phyloP scores from a whole-genome alignment of 257 asterid genomes.

The Solanum phureja region DNA sequence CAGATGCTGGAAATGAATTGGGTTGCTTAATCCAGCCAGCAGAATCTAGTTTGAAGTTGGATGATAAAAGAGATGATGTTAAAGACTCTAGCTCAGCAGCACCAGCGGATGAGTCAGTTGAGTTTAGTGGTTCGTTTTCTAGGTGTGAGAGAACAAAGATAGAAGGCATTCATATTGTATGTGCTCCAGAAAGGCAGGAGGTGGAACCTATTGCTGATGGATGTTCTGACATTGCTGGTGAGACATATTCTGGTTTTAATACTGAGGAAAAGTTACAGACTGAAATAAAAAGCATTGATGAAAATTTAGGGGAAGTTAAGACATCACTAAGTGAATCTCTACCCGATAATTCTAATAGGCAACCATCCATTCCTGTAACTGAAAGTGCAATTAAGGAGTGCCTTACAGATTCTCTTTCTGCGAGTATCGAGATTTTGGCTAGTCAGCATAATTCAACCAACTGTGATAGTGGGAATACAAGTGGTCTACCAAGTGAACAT shows the following conservation, averaged over 20 bases:
- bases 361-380: background rate
- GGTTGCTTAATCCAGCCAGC: conserved; percentile 3
- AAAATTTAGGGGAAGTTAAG: background rate
- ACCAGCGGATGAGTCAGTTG: background rate
- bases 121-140: background rate
- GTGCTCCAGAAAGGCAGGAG: conserved; percentile 12
- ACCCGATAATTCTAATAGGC: background rate
- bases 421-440: background rate
- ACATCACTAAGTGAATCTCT: background rate
- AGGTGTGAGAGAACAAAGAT: background rate
- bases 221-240: background rate
- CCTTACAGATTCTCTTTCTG: background rate
- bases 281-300: background rate
- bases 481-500: conserved; percentile 9
- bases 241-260: background rate
- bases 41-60: background rate
- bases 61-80: background rate
- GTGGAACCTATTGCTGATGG: conserved; percentile 17
- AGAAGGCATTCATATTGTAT: background rate
- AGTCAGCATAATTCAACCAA: background rate
- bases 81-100: background rate
- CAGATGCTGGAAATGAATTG: conserved; percentile 10
- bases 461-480: background rate
- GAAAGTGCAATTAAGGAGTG: background rate
- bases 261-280: background rate